phyloP scores from a whole-genome alignment of 1,284 basidiomycete species.

The Cryptococcus sp. region DNA sequence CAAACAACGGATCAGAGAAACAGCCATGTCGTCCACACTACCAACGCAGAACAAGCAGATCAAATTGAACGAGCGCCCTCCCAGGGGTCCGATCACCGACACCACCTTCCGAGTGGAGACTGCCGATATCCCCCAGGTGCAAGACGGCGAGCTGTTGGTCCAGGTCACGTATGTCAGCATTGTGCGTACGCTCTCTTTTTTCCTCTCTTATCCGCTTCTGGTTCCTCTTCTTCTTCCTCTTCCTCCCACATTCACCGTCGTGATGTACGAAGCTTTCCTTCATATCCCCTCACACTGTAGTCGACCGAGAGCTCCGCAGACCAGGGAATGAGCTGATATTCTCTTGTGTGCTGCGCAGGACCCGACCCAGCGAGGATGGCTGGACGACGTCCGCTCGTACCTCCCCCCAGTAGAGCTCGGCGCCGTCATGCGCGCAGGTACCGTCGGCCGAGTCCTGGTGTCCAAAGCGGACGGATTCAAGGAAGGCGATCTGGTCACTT shows the following conservation, averaged over 20 bases:
- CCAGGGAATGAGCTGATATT: neutral
- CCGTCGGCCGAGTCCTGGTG: constrained; percentile 68
- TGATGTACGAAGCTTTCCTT: neutral
- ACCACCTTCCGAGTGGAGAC: constrained; percentile 65
- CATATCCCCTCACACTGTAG: no score
- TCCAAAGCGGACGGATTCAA: constrained; percentile 59
- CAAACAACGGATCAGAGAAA: neutral
- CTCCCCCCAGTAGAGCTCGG: constrained; percentile 70
- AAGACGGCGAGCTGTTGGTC: constrained; percentile 66
- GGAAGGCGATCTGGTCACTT: constrained; percentile 66
- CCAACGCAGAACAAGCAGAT: constrained; percentile 60
- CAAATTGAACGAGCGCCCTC: constrained; percentile 71
- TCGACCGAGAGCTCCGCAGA: no score
- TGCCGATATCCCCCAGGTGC: constrained; percentile 60
- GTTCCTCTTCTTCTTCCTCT: neutral
- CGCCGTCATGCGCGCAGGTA: constrained; percentile 72
- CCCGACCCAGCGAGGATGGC: constrained; percentile 81
- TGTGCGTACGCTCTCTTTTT: constrained; percentile 30
- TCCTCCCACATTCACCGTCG: neutral
- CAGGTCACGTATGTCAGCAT: constrained; percentile 73
- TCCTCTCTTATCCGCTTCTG: neutral
- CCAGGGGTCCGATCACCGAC: constrained; percentile 62
- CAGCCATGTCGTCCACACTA: neutral
- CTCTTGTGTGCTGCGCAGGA: constrained; percentile 54
- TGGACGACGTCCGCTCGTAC: constrained; percentile 66